phyloP scores from a whole-genome alignment of 2,329 filamentous ascomycete species.

The Clarireedia monteithiana region DNA sequence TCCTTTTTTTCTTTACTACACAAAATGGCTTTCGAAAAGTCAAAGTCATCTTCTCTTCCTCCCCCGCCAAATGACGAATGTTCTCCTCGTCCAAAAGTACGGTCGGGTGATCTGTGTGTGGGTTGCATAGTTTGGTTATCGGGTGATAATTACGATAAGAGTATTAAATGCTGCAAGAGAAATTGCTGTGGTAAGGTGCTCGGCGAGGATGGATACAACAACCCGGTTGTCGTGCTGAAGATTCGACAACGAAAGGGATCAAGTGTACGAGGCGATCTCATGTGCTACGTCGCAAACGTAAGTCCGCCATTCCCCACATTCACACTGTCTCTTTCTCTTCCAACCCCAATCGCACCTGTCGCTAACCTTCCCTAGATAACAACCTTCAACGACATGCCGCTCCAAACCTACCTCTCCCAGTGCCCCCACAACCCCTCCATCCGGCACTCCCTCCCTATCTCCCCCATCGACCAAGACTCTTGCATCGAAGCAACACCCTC shows the following conservation, averaged over 20 bases:
- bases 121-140: conserved; percentile 18
- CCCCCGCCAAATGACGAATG: conserved; percentile 2
- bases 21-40: neutral
- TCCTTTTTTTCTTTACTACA: neutral
- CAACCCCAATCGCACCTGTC: neutral
- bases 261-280: conserved; percentile 10
- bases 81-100: neutral
- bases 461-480: conserved; percentile 3
- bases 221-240: conserved; percentile 13
- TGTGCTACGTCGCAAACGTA: conserved; percentile 17
- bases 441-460: conserved; percentile 11
- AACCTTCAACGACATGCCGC: conserved; percentile 10
- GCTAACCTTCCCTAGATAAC: conserved; percentile 7
- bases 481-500: neutral
- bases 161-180: conserved; percentile 10
- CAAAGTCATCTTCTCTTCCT: neutral
- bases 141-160: neutral
- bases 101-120: conserved; percentile 13
- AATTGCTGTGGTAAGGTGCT: conserved; percentile 8
- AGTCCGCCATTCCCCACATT: neutral
- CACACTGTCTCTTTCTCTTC: too few relatives aligned
- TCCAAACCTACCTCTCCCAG: conserved; percentile 9
- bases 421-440: neutral
- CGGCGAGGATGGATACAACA: conserved; percentile 15
- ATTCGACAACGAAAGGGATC: conserved; percentile 12